Conservation (phyloP, 371 early-diverging fungal species). For the Gilbertella persicaria region DNA sequence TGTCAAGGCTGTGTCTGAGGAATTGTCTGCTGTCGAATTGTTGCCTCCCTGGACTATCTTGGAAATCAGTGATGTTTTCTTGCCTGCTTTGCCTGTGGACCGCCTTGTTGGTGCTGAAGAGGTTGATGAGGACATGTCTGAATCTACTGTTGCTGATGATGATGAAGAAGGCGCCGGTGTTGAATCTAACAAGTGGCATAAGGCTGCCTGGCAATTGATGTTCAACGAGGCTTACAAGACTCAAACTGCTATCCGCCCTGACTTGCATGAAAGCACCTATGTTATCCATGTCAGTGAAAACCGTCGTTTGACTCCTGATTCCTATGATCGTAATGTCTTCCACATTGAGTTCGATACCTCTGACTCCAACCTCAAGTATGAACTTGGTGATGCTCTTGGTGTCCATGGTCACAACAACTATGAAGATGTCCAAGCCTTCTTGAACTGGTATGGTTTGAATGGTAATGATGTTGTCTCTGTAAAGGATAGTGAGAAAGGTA, state of each 20-base stretch:
- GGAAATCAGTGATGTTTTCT: slow-evolving; percentile 36
- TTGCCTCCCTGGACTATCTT: slow-evolving; percentile 59
- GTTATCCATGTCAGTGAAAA: slow-evolving; percentile 73
- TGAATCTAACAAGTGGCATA: slow-evolving; percentile 57
- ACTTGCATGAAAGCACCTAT: slow-evolving; percentile 63
- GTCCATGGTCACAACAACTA: slow-evolving; percentile 89
- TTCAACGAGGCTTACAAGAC: slow-evolving; percentile 80
- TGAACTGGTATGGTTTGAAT: slow-evolving; percentile 73
- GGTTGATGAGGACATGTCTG: slow-evolving; percentile 37
- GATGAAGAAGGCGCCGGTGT: slow-evolving; percentile 47
- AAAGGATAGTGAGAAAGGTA: slow-evolving; percentile 44
- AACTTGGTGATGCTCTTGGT: slow-evolving; percentile 92
- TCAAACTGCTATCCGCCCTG: slow-evolving; percentile 61
- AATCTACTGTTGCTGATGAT: slow-evolving; percentile 39
- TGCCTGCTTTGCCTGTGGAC: slow-evolving; percentile 38
- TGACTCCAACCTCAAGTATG: slow-evolving; percentile 79
- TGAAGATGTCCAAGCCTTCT: slow-evolving; percentile 69
- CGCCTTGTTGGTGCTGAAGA: slow-evolving; percentile 40
- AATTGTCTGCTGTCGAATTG: slow-evolving; percentile 40
- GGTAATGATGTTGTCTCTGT: slow-evolving; percentile 63
- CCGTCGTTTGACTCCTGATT: slow-evolving; percentile 79
- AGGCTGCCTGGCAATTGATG: slow-evolving; percentile 71
- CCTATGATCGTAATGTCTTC: slow-evolving; percentile 93
- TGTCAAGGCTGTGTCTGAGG: slow-evolving; percentile 29
- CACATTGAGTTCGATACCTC: slow-evolving; percentile 92